Evolutionary conservation across 495 filamentous ascomycete genomes (phyloP).

Genomic region (Achaetomiella virescens): DNA sequence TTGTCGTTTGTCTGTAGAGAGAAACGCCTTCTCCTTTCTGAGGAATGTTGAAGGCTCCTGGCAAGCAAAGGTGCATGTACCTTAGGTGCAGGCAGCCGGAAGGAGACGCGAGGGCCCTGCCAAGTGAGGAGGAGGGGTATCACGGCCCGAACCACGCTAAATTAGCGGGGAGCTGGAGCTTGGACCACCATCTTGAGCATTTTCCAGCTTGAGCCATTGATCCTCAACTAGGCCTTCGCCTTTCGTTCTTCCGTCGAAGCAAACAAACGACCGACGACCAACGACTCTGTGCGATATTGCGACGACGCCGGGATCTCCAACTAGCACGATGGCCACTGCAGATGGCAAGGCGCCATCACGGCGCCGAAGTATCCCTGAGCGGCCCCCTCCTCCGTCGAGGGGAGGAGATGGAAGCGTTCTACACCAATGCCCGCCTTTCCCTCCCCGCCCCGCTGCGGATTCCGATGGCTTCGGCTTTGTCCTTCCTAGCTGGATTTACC

Average conservation of each 20-base stretch:
- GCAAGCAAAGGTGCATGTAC: too few species aligned
- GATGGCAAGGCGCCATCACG: background rate
- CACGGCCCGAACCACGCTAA: background rate
- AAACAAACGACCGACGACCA: too few species aligned
- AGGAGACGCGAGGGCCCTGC: too few species aligned
- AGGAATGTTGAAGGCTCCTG: too few species aligned
- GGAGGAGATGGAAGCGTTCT: conserved; percentile 18
- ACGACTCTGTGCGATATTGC: too few species aligned
- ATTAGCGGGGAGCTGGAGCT: conserved; percentile 14
- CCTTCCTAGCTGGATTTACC: conserved; percentile 57
- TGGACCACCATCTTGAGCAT: conserved; percentile 15
- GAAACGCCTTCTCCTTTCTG: too few species aligned
- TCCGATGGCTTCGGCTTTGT: conserved; percentile 50
- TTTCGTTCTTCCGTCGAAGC: too few species aligned
- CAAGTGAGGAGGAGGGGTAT: background rate
- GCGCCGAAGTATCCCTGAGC: background rate
- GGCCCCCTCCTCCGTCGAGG: background rate
- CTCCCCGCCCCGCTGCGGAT: conserved; percentile 53
- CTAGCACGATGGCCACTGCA: background rate
- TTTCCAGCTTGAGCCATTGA: too few species aligned
- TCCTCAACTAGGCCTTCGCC: too few species aligned
- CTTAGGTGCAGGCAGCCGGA: too few species aligned
- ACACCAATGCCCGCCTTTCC: conserved; percentile 53
- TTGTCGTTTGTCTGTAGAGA: too few species aligned
- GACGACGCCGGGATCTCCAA: background rate